Conservation (phyloP, 208 protist genomes). For the Crithidia sp. region DNA sequence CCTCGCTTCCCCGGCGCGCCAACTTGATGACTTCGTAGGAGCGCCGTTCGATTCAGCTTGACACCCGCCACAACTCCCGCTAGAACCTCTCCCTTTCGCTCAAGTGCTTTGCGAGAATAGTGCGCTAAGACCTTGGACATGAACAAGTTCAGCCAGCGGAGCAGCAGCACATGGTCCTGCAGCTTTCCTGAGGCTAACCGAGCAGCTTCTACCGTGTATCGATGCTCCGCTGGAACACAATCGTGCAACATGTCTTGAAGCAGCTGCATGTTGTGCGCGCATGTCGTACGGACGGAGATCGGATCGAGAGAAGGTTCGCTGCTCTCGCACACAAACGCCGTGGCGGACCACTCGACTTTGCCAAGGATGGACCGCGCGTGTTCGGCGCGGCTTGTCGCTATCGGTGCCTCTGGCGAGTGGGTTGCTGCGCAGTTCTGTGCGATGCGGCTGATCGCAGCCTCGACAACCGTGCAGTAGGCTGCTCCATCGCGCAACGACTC, state of each 20-base stretch:
- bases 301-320: slow-evolving; percentile 65
- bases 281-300: slow-evolving; percentile 44
- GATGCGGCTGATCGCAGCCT: slow-evolving; percentile 68
- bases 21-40: slow-evolving; percentile 21
- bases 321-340: slow-evolving; percentile 61
- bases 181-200: slow-evolving; percentile 79
- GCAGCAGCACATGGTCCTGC: slow-evolving; percentile 79
- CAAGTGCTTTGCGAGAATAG: slow-evolving; percentile 68
- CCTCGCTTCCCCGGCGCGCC: neutral
- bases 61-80: slow-evolving; percentile 47
- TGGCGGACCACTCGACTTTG: slow-evolving; percentile 68
- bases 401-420: slow-evolving; percentile 34
- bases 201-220: slow-evolving; percentile 50
- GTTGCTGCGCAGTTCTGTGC: slow-evolving; percentile 57
- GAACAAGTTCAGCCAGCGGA: slow-evolving; percentile 82
- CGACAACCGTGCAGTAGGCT: slow-evolving; percentile 82
- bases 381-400: slow-evolving; percentile 24
- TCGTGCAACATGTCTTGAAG: slow-evolving; percentile 71
- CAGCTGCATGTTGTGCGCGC: slow-evolving; percentile 70
- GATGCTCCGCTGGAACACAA: slow-evolving; percentile 61
- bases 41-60: slow-evolving; percentile 54
- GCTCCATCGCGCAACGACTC: slow-evolving; percentile 83
- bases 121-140: slow-evolving; percentile 72
- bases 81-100: slow-evolving; percentile 29
- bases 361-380: slow-evolving; percentile 21